phyloP scores from a whole-genome alignment of 352 stramenopile species.

The Phytophthora nicotianae region DNA sequence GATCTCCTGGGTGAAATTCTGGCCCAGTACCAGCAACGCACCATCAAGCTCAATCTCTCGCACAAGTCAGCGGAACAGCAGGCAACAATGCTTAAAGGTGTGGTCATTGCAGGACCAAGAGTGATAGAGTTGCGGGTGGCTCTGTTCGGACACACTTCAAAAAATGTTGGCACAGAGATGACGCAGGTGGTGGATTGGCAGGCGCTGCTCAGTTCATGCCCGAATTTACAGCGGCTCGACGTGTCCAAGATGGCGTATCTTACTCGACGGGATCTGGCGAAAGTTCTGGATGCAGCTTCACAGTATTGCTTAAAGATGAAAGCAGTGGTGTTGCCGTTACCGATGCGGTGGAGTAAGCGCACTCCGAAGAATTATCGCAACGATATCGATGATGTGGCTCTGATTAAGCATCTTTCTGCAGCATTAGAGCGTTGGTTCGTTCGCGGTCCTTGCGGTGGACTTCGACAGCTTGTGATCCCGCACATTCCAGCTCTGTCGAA shows the following conservation, averaged over 20 bases:
- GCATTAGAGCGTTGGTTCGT: constrained; percentile 51
- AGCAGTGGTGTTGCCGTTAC: constrained; percentile 46
- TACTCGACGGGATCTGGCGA: constrained; percentile 41
- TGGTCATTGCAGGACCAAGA: constrained; percentile 24
- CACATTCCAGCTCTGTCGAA: constrained; percentile 43
- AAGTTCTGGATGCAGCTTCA: constrained; percentile 44
- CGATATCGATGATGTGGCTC: constrained; percentile 33
- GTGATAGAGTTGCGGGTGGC: constrained; percentile 51
- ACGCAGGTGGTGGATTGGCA: constrained; percentile 47
- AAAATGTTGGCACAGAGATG: constrained; percentile 29
- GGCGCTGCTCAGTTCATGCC: constrained; percentile 36
- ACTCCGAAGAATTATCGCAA: constrained; percentile 25
- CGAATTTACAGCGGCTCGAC: constrained; percentile 56
- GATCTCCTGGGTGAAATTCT: constrained; percentile 56
- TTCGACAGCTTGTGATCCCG: constrained; percentile 52
- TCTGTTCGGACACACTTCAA: constrained; percentile 57
- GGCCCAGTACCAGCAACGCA: constrained; percentile 43
- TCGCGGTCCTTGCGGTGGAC: constrained; percentile 30
- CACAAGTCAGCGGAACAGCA: constrained; percentile 45
- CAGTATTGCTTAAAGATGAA: constrained; percentile 53
- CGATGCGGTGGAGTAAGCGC: constrained; percentile 49
- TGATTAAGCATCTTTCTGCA: constrained; percentile 34
- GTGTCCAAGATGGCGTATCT: constrained; percentile 60
- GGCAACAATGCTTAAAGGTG: constrained; percentile 17
- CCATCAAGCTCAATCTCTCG: constrained; percentile 54